Conservation (phyloP, 2,329 filamentous ascomycete species). For the Aspergillus caelatus region DNA sequence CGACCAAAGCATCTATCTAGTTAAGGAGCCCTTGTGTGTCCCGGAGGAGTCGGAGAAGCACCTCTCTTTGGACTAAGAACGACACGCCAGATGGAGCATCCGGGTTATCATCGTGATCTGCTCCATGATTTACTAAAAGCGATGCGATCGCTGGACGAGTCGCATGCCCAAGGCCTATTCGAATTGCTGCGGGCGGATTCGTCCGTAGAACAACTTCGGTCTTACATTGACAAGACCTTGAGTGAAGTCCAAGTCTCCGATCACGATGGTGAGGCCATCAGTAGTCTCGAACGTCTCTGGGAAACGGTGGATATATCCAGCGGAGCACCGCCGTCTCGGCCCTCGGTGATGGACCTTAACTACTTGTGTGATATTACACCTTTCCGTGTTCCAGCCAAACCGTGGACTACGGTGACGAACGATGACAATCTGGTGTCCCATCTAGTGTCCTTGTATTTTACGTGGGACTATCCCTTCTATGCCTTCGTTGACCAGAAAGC, state of each 20-base stretch:
- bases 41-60: neutral
- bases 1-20: neutral
- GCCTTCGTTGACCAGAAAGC: conserved; percentile 79
- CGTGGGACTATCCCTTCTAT: conserved; percentile 92
- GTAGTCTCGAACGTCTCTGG: neutral
- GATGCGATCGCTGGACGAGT: neutral
- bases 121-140: neutral
- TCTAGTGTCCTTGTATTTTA: conserved; percentile 88
- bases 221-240: neutral
- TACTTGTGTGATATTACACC: neutral
- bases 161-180: neutral
- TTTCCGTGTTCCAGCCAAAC: conserved; percentile 27
- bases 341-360: neutral
- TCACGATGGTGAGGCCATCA: neutral
- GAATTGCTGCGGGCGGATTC: neutral
- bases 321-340: neutral
- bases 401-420: conserved; percentile 80
- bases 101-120: neutral
- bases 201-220: neutral
- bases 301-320: neutral
- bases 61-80: neutral
- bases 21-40: neutral
- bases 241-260: neutral
- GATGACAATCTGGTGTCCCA: conserved; percentile 77
- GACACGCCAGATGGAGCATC: neutral